These are phyloP conservation scores for Tolypocladium album DNA, from an alignment of 2,329 filamentous ascomycete genomes.

Conservation along the genomic window DNA sequence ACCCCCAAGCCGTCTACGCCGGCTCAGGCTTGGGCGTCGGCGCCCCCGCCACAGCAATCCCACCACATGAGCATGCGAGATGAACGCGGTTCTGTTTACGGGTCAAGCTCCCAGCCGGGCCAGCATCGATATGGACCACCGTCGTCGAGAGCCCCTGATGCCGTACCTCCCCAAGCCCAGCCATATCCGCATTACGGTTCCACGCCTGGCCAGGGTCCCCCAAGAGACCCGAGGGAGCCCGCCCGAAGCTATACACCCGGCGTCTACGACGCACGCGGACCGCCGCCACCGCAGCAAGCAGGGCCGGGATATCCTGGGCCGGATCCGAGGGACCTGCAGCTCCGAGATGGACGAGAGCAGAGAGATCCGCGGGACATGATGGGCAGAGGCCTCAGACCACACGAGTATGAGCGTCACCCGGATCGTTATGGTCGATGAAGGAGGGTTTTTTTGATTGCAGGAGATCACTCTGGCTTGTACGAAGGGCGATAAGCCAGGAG, in stretches of 20 bases:
- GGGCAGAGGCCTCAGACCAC: slow-evolving; percentile 30
- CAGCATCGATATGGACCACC: slow-evolving; percentile 28
- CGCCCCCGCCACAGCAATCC: slow-evolving; percentile 19
- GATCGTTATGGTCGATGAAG: slow-evolving; percentile 33
- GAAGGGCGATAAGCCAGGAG: not conserved
- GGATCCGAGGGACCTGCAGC: slow-evolving; percentile 19
- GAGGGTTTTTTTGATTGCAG: not conserved
- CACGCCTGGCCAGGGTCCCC: slow-evolving; percentile 28
- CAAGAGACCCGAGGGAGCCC: slow-evolving; percentile 30
- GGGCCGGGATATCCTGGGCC: slow-evolving; percentile 20
- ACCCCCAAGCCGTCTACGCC: slow-evolving; percentile 23
- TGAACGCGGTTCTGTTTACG: slow-evolving; percentile 25
- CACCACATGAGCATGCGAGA: slow-evolving; percentile 26
- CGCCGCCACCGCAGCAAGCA: slow-evolving; percentile 24
- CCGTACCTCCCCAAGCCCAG: slow-evolving; percentile 25
- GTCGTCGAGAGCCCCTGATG: slow-evolving; percentile 28
- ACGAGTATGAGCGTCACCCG: slow-evolving; percentile 33
- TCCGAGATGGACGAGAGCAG: slow-evolving; percentile 19
- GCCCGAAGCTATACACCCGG: slow-evolving; percentile 36
- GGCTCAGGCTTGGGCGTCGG: slow-evolving; percentile 19
- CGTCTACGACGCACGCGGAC: slow-evolving; percentile 28
- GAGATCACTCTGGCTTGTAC: not conserved
- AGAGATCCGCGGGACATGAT: slow-evolving; percentile 31
- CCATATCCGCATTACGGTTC: slow-evolving; percentile 32
- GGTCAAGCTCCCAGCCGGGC: slow-evolving; percentile 16